Evolutionary conservation across 768 basidiomycete genomes (phyloP).

Genomic region (Dioszegia hungarica): DNA sequence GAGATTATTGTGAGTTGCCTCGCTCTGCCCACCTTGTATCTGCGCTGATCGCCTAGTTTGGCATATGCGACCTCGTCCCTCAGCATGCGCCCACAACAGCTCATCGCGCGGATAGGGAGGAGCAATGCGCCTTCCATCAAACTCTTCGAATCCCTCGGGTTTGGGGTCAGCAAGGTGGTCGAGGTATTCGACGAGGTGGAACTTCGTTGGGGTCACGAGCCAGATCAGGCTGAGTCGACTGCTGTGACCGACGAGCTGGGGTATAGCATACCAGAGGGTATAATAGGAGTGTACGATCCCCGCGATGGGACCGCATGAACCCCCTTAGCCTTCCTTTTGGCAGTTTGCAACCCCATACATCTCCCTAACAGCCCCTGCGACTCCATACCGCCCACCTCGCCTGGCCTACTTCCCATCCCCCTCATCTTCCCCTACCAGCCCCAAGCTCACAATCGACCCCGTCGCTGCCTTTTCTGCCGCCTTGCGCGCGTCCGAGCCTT

Average conservation of each 20-base stretch:
- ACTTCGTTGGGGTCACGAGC: constrained; percentile 55
- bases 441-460: constrained; percentile 69
- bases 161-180: constrained; percentile 62
- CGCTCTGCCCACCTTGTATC: neutral
- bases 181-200: constrained; percentile 80
- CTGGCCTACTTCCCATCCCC: constrained; percentile 20
- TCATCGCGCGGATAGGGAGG: constrained; percentile 69
- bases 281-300: constrained; percentile 22
- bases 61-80: constrained; percentile 38
- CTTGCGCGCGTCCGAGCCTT: constrained; percentile 67
- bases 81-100: constrained; percentile 49
- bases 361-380: neutral
- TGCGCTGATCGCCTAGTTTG: constrained; percentile 56
- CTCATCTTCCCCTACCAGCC: constrained; percentile 62
- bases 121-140: constrained; percentile 65
- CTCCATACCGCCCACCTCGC: neutral
- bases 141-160: constrained; percentile 74
- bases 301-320: no score
- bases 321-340: no score
- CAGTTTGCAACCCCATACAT: neutral
- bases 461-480: constrained; percentile 66
- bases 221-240: neutral
- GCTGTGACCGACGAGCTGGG: constrained; percentile 6
- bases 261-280: constrained; percentile 11
- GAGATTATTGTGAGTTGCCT: constrained; percentile 23